Evolutionary conservation across 2,329 filamentous ascomycete species (phyloP), one percentile per base, ranked within the genome.

Genomic region (Elsinoe fawcettii): DNA sequence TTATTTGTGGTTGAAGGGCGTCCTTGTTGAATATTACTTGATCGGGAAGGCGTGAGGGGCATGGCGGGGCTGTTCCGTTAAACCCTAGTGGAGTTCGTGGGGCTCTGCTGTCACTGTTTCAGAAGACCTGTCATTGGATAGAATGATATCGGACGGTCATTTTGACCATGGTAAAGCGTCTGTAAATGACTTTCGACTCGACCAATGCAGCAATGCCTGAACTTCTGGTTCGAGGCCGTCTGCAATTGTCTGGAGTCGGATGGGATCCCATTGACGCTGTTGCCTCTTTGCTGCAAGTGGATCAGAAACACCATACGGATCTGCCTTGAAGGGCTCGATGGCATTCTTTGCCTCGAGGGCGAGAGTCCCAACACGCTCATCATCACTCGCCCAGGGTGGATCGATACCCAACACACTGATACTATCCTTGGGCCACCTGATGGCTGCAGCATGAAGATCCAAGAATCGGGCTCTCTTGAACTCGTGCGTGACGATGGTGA

Each of bases 381-480:
- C 39, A 6, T 27, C 20, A 25, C 16, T 27, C 1, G 14, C 3
- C 39, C 43, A 60, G 9, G 72, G 66, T 1, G 75, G 75, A 63
- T 77, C 73, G 27, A 77, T 69, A 0, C 75, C 75, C 47, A 73
- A 69, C 1, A 77, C 70, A 18, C 70, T 65, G 1, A 77, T 67
- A 1, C 68, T 63, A 22, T 71, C 62, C 4, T 61, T 46, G 0
- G 74, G 74, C 74, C 74, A 77, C 47, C 66, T 65, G 27, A 77
- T 73, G 0, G 75, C 72, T 14, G 67, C 67, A 0, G 70, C 73
- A 55, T 71, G 69, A 2, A 69, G 61, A 30, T 68, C 65, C 16
- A 76, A 63, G 55, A 77, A 76, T 1, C 75, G 65, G 22, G 64
- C 65, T 16, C 71, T 65, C 57, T 78, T 78, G 68, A 77, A 78